Conservation (phyloP, 371 early-diverging fungal genomes). For the Mortierella sp. region DNA sequence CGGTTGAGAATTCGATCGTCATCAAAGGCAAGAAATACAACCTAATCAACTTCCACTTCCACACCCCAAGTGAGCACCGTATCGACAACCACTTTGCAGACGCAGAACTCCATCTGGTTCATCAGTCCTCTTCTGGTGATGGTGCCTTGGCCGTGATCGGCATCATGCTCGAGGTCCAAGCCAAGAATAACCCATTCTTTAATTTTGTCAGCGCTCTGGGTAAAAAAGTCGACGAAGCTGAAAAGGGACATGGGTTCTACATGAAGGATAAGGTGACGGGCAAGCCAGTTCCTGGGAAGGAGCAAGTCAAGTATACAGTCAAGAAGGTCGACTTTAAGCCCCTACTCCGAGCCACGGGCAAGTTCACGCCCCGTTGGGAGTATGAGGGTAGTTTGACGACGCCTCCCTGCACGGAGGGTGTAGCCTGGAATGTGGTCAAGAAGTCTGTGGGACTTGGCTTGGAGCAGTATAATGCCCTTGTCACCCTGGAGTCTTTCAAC, state of each 20-base stretch:
- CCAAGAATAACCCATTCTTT: conserved; percentile 37
- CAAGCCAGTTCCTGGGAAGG: conserved; percentile 11
- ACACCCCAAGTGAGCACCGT: conserved; percentile 63
- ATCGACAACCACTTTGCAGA: conserved; percentile 49
- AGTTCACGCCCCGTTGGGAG: conserved; percentile 39
- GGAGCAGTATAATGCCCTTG: conserved; percentile 43
- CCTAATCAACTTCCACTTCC: conserved; percentile 60
- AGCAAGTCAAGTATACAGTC: conserved; percentile 44
- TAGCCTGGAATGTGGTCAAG: conserved; percentile 56
- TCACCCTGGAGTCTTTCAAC: conserved; percentile 50
- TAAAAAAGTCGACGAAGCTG: conserved; percentile 21
- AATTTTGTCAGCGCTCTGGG: conserved; percentile 24
- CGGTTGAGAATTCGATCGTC: conserved; percentile 13
- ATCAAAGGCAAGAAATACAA: conserved; percentile 31
- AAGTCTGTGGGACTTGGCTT: conserved; percentile 37
- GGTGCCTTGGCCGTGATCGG: conserved; percentile 56
- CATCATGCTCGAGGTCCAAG: conserved; percentile 50
- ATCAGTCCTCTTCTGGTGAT: conserved; percentile 14
- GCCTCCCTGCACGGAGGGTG: conserved; percentile 63
- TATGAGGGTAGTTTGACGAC: conserved; percentile 62
- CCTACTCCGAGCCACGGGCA: conserved; percentile 14
- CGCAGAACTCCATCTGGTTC: conserved; percentile 62
- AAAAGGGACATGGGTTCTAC: conserved; percentile 20
- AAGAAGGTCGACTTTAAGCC: conserved; percentile 33
- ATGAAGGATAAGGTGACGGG: conserved; percentile 23